Base-by-base conservation (phyloP, 495 filamentous ascomycete species). In the Rhypophila decipiens region DNA sequence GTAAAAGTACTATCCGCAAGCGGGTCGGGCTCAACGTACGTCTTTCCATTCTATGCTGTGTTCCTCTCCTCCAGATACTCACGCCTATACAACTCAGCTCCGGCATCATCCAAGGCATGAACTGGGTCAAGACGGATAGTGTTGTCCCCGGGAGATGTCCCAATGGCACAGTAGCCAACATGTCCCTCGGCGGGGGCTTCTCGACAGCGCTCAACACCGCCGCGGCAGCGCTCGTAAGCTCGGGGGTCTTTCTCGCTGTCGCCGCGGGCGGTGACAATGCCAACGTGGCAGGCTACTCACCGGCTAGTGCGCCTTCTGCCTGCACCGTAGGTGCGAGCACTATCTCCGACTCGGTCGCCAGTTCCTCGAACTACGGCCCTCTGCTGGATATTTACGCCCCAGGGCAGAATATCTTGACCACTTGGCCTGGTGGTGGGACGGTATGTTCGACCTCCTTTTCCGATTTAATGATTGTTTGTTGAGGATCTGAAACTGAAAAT, bases 1-100 rank as follows among this genome's bases (percentile, higher is more conserved):
- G 82, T 86, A 61, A 86, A 86, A 68, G 82, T 87, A 42, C 75
- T 86, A 51, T 67, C 73, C 51, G 63, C 64, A 24, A 43, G 60
- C 51, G 65, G 61, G 24, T 68, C 68, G 8, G 78, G 78, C 38
- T 56, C 57, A 19, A 58, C 46, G 49, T 45, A 45, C 1, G 43
- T 36, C 23, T 24, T 21, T 18, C 24, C 23, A 8, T 17, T 17
- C n/a, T 4, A 5, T 15, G 19, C 5, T 4, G 13, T 17, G 5
- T n/a, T 37, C 35, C 4, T 17, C 35, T 19, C 11, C 15, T 3
- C 20, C 10, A 8, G 15, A 12, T 38, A n/a, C 36, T n/a, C 3
- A 38, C 36, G 20, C 10, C 36, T 7, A 17, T 17, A 7, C 35
- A 23, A 5, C 23, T 10, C 15, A 43, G 41, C 36, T 56, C 59